phyloP scores from a whole-genome alignment of 2,329 filamentous ascomycete genomes.

The Camillea tinctor region DNA sequence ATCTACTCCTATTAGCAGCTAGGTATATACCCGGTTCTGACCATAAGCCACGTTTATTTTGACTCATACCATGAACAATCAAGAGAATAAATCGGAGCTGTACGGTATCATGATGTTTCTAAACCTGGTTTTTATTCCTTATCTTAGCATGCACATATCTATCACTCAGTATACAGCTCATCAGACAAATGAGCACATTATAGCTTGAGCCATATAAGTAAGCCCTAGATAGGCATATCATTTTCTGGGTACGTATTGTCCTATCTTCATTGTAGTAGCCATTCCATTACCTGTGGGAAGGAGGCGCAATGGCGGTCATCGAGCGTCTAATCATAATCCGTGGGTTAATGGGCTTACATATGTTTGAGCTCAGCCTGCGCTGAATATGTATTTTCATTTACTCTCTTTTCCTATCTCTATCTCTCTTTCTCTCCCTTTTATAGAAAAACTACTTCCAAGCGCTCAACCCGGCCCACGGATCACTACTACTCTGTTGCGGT shows the following conservation, averaged over 20 bases:
- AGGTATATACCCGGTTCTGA: too few species aligned
- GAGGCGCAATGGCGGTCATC: neutral
- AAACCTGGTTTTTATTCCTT: too few species aligned
- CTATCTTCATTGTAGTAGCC: neutral
- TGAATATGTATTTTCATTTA: constrained; percentile 2
- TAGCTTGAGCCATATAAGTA: too few species aligned
- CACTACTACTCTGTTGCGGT: constrained; percentile 41
- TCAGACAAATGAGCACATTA: too few species aligned
- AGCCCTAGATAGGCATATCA: neutral
- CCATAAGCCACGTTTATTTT: too few species aligned
- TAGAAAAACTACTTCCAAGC: constrained; percentile 45
- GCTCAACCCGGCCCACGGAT: constrained; percentile 53
- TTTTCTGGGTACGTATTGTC: neutral
- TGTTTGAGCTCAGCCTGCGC: neutral
- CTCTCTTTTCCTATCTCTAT: constrained; percentile 1
- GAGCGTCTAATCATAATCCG: neutral
- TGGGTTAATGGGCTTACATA: neutral
- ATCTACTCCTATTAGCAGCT: too few species aligned
- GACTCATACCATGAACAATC: too few species aligned
- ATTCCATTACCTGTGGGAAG: neutral
- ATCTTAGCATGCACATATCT: too few species aligned
- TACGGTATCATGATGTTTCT: too few species aligned
- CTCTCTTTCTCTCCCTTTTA: neutral
- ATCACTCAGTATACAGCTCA: too few species aligned
- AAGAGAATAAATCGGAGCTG: too few species aligned